phyloP scores from a whole-genome alignment of 139 green algal genomes.

The Volvox reticuliferus region DNA sequence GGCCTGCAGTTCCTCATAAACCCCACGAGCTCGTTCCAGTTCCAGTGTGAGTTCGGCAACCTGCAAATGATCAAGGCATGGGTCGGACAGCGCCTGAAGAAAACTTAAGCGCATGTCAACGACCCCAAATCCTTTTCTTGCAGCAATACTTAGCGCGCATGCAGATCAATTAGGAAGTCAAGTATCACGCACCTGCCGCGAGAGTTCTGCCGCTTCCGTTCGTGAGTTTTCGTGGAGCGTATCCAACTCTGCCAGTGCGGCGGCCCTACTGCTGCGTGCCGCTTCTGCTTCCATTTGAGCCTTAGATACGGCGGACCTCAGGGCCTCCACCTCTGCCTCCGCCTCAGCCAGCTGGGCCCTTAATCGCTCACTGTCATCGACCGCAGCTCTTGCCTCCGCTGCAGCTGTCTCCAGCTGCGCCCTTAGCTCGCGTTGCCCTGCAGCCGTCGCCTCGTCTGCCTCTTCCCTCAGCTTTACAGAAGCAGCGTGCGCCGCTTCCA shows the following conservation, averaged over 20 bases:
- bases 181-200: neutral
- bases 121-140: too few species aligned
- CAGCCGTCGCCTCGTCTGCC: neutral
- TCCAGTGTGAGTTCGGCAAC: constrained; percentile 5
- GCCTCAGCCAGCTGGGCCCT: neutral
- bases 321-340: neutral
- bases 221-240: neutral
- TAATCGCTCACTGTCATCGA: constrained; percentile 36
- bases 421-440: constrained; percentile 7
- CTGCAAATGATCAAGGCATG: neutral
- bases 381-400: neutral
- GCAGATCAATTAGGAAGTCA: neutral
- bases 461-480: neutral
- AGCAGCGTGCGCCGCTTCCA: neutral
- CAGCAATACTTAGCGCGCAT: too few species aligned
- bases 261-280: neutral
- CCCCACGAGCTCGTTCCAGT: neutral
- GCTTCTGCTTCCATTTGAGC: neutral
- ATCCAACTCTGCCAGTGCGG: neutral
- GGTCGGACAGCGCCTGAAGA: too few species aligned
- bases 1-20: constrained; percentile 19
- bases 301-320: neutral
- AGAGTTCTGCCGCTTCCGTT: neutral
- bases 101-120: too few species aligned
- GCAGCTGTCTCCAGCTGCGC: neutral